Evolutionary conservation across 1,284 basidiomycete species (phyloP).

Genomic region (Papiliotrema nemorosa): DNA sequence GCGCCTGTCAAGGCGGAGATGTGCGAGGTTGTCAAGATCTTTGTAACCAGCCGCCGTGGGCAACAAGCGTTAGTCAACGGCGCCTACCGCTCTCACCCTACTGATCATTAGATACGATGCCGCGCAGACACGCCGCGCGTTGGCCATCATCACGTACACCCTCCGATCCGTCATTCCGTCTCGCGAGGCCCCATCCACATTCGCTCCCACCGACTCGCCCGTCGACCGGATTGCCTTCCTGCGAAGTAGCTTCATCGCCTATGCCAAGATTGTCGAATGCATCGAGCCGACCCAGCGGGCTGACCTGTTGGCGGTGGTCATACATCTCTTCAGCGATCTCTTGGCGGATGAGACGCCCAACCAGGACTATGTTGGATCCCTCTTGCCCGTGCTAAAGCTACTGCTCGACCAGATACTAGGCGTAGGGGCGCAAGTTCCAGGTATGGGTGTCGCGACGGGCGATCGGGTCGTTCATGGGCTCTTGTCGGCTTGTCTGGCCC

Average conservation of each 20-base stretch:
- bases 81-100: too few relatives aligned
- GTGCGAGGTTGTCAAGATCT: slow-evolving; percentile 65
- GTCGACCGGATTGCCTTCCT: slow-evolving; percentile 65
- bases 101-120: slow-evolving; percentile 25
- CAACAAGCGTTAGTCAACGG: slow-evolving; percentile 14
- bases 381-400: slow-evolving; percentile 70
- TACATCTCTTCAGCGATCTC: slow-evolving; percentile 76
- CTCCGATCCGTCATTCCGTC: slow-evolving; percentile 66
- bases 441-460: slow-evolving; percentile 25
- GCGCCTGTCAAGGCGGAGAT: slow-evolving; percentile 70
- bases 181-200: slow-evolving; percentile 56
- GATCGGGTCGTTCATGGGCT: slow-evolving; percentile 73
- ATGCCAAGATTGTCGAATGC: slow-evolving; percentile 61
- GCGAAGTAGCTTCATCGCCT: slow-evolving; percentile 63
- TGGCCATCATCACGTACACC: slow-evolving; percentile 62
- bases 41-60: slow-evolving; percentile 56
- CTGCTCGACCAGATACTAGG: slow-evolving; percentile 57
- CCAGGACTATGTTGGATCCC: slow-evolving; percentile 72
- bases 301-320: slow-evolving; percentile 73
- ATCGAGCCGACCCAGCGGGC: slow-evolving; percentile 55
- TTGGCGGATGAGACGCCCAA: slow-evolving; percentile 77
- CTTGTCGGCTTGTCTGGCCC: slow-evolving; percentile 75
- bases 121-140: slow-evolving; percentile 38
- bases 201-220: slow-evolving; percentile 51
- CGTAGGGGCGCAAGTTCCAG: slow-evolving; percentile 30